Evolutionary conservation across 106 monocot genomes (phyloP), one percentile per base, ranked within the genome.

Genomic region (Allium sativum): DNA sequence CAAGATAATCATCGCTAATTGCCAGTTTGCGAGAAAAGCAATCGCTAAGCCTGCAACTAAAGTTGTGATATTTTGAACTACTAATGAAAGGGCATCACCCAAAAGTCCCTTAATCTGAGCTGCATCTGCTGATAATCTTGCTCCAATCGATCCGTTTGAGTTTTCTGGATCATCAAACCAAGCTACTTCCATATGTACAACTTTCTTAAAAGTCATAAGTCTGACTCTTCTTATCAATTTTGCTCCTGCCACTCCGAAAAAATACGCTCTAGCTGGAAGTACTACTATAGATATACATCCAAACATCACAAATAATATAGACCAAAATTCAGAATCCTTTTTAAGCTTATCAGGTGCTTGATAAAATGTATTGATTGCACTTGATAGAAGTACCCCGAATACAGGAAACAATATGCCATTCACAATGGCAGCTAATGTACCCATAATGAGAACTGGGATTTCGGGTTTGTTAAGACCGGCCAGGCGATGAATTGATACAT

Each of bases 161-260:
- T 78, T 73, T 18, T 74, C 65, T 48, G 69, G 42, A 7, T 74
- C 19, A 53, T 79, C 78, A 51, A 79, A 79, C 78, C 78, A 79
- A 12, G 42, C 69, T 14, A 79, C 63, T 45, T 79, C 73, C 78
- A 79, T 79, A 42, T 79, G 69, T 13, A 79, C 69, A 4, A 79
- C 62, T 46, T 79, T 79, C 18, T 70, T 22, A 53, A 79, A 79
- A 54, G 78, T 59, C 69, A 79, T 70, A 19, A 56, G 48, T 56
- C 78, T 57, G 22, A 79, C 65, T 45, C 78, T 73, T 59, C 21
- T 47, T 48, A 79, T 74, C 50, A 79, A 68, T 54, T 46, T 73
- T 16, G 73, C 51, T 11, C 78, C 78, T 48, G 78, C 78, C 46
- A 79, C 52, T 9, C 59, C 69, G 42, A 79, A 79, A 17, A 73